Evolutionary conservation across 2,329 filamentous ascomycete species (phyloP), one percentile per base, ranked within the genome.

Genomic region (Arachnomyces sp.): DNA sequence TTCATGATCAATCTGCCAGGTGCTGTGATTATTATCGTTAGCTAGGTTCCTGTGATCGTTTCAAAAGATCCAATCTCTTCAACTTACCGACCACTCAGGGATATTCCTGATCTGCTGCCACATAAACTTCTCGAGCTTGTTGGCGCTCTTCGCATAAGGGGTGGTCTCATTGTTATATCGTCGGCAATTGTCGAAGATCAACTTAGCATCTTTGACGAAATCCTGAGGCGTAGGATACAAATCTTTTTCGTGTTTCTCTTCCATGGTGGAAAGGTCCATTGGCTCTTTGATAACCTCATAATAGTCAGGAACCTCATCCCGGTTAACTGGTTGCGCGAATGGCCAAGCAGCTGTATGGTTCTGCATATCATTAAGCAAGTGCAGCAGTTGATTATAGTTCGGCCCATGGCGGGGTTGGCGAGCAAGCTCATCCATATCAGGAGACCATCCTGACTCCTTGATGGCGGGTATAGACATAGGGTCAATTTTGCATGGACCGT

Each of bases 231-330:
- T 88, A 12, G 80, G 77, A 59, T 98, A 98, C 56, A 90, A 78
- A 64, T 96, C 92, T 30, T 87, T 86, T 57, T 96, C 89, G 48
- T 95, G 82, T 65, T 94, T 94, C 52, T 79, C 80, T 64, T 96
- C 92, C 90, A 98, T 96, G 14, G 89, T 95, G 35, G 78, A 82
- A 35, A 95, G 72, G 59, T 95, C 92, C 92, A 98, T 98, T 28
- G 92, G 92, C 61, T 95, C 85, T 59, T 89, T 89, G 70, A 98
- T 98, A 45, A 96, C 89, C 44, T 95, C 87, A 69, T 96, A 96
- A 67, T 98, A 98, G 62, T 98, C 92, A n/a, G 87, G 81, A 0
- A 98, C 92, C 51, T 96, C 92, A 54, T 98, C 92, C 50, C 84
- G 82, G 60, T 93, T 95, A 50, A 98, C 92, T 1, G 92, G 90